These are phyloP conservation scores for Sphenostylis stenocarpa DNA, from an alignment of 306 rosid species.

Conservation along the genomic window DNA sequence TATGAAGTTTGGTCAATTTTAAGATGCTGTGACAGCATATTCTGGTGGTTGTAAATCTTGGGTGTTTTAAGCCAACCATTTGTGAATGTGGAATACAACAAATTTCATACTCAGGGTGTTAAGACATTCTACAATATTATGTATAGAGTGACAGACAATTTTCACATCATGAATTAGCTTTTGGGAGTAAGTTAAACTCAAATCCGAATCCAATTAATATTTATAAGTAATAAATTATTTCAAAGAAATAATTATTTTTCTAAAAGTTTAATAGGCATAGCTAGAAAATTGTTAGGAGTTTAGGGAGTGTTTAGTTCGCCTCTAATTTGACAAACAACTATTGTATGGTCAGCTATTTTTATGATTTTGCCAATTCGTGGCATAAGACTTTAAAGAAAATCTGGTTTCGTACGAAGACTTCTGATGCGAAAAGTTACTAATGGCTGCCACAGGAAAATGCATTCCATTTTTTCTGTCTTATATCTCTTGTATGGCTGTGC, in stretches of 20 bases:
- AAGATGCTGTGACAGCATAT: no score
- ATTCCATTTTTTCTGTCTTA: not conserved
- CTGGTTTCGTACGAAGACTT: not conserved
- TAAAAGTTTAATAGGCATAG: not conserved
- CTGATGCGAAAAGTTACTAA: not conserved
- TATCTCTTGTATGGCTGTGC: not conserved
- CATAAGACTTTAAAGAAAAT: not conserved
- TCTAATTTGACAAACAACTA: not conserved
- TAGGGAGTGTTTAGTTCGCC: not conserved
- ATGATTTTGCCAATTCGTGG: not conserved
- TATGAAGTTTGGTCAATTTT: not conserved
- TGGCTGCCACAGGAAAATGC: not conserved
- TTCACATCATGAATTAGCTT: no score
- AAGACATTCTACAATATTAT: not conserved
- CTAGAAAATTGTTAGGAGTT: not conserved
- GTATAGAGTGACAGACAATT: no score
- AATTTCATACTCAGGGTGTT: no score
- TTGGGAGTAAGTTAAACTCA: not conserved
- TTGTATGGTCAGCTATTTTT: not conserved
- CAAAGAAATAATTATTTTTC: not conserved
- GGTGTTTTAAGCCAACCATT: no score
- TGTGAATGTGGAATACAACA: no score
- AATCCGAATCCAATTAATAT: not conserved
- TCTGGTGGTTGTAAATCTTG: no score
- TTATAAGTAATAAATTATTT: not conserved